Conservation (phyloP, 192 early-diverging fungal species). For the Glomus cerebriforme region DNA sequence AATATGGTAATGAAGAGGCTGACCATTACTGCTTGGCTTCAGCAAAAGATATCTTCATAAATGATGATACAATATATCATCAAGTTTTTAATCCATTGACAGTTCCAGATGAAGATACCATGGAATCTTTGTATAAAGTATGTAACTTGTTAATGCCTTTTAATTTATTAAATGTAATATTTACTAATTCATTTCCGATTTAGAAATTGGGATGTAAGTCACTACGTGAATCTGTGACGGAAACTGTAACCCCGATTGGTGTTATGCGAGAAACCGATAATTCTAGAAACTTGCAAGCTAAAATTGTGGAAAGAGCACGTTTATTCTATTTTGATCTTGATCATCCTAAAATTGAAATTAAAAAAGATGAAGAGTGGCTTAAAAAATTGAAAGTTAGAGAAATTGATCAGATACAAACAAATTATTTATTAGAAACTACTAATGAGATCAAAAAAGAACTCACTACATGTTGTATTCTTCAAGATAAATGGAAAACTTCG, state of each 20-base stretch:
- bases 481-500: constrained; percentile 43
- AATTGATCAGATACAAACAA: constrained; percentile 63
- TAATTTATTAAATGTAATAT: neutral
- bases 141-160: neutral
- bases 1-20: constrained; percentile 36
- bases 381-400: constrained; percentile 69
- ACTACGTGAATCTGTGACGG: constrained; percentile 65
- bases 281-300: constrained; percentile 56
- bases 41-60: constrained; percentile 73
- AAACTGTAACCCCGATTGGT: constrained; percentile 54
- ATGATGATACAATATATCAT: constrained; percentile 73
- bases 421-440: constrained; percentile 43
- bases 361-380: constrained; percentile 55
- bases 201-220: constrained; percentile 63
- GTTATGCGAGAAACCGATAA: constrained; percentile 42
- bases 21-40: constrained; percentile 57
- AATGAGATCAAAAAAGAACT: constrained; percentile 50
- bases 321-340: constrained; percentile 74
- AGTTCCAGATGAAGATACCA: too few species aligned
- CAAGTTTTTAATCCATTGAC: constrained; percentile 75
- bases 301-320: constrained; percentile 75
- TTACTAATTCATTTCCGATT: neutral
- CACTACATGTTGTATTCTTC: constrained; percentile 61
- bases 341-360: constrained; percentile 48
- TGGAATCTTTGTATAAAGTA: too few species aligned